Evolutionary conservation across 768 basidiomycete species (phyloP), one percentile per base, ranked within the genome.

Genomic region (Mycena belliarum): DNA sequence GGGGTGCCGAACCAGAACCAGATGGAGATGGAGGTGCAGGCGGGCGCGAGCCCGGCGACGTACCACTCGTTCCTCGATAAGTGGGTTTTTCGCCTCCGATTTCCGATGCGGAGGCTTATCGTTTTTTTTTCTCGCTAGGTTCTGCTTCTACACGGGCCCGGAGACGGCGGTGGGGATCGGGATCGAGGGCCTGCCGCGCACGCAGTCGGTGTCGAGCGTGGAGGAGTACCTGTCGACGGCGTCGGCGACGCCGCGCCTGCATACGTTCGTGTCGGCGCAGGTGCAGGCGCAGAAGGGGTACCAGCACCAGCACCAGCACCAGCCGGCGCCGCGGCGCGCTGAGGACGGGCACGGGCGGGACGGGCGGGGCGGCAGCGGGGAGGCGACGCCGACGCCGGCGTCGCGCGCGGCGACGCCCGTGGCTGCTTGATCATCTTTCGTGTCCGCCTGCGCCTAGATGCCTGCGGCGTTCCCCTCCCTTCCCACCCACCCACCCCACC

Each of bases 111-210:
- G n/a, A n/a, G n/a, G n/a, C n/a, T n/a, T n/a, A n/a, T n/a, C n/a
- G n/a, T n/a, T n/a, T n/a, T n/a, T n/a, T n/a, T n/a, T n/a, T n/a
- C n/a, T n/a, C n/a, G n/a, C n/a, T 52, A 92, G 90, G 64, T 91
- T 88, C 70, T 92, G 90, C 74, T 92, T 91, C 73, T 92, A 82
- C 72, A 91, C 90, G 3, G 90, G 90, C 1, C 64, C 77, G 4
- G 81, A 77, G 32, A 66, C 63, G 8, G 46, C 55, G 6, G n/a
- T n/a, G 29, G 12, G 29, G 7, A 6, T 32, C 29, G 33, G 61
- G 11, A 24, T 50, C 26, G 46, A 61, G 32, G 61, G 60, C 16
- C 55, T 72, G 12, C 69, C 75, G 18, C 71, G 76, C 21, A 72
- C 77, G n/a, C 75, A 73, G 24, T 84, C 84, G 16, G 78, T 76